A percentile compares a stretch with the other conserved stretches of the same genome.
Conservation (phyloP, 495 filamentous ascomycete genomes). For the Usnea hakonensis region DNA sequence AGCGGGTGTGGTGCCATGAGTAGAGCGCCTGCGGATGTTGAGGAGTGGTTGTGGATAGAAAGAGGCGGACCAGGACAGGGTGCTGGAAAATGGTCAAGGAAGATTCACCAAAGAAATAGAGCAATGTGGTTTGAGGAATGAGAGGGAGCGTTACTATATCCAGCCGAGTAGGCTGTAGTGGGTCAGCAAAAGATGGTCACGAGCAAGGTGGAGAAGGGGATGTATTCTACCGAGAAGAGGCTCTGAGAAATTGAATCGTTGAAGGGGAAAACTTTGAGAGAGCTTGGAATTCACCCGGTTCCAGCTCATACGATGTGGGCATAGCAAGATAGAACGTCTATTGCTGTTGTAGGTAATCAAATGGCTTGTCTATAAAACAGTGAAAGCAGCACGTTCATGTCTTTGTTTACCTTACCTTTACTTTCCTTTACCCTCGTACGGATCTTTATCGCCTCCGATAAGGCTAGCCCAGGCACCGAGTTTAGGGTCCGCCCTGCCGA, state of each 20-base stretch:
- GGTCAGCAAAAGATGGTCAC: slow-evolving; percentile 5
- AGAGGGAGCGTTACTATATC: slow-evolving; percentile 27
- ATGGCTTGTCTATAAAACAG: not conserved
- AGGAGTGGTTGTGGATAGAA: slow-evolving; percentile 86
- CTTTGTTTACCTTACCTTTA: no score
- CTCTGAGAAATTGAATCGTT: slow-evolving; percentile 13
- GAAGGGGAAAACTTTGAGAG: slow-evolving; percentile 1
- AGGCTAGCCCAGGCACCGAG: slow-evolving; percentile 13
- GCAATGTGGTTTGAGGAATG: not conserved
- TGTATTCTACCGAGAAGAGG: slow-evolving; percentile 18
- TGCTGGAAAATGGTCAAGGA: slow-evolving; percentile 31
- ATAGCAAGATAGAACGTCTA: not conserved
- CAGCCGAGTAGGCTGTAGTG: slow-evolving; percentile 28
- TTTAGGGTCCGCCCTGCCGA: not conserved
- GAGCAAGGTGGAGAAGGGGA: not conserved
- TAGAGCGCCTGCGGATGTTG: slow-evolving; percentile 67
- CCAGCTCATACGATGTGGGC: not conserved
- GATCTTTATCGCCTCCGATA: not conserved
- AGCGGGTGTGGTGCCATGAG: slow-evolving; percentile 75
- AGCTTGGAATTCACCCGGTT: not conserved
- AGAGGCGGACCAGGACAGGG: slow-evolving; percentile 71
- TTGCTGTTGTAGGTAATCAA: not conserved
- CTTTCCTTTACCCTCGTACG: no score
- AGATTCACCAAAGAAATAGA: not conserved
- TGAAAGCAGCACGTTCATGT: not conserved